Percentiles rank a stretch among this genome's conserved stretches.
Conservation (phyloP, 2,329 filamentous ascomycete genomes). For the Polychaeton citri region DNA sequence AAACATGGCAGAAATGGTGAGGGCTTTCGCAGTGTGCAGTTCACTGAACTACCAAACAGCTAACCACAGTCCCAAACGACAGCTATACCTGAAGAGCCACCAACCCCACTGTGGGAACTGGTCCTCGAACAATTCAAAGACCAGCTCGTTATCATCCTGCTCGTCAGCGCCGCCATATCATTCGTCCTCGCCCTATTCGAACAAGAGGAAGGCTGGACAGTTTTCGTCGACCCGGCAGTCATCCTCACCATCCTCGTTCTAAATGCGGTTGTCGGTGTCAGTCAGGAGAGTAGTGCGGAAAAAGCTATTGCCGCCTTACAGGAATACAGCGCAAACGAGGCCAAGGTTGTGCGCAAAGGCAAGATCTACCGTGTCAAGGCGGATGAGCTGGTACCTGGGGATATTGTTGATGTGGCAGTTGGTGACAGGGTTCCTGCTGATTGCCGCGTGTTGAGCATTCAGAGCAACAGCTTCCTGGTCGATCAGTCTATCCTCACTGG, state of each 20-base stretch:
- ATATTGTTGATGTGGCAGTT: slow-evolving; percentile 75
- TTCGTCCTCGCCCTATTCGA: slow-evolving; percentile 90
- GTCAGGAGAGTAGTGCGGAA: slow-evolving; percentile 95
- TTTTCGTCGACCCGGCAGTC: slow-evolving; percentile 90
- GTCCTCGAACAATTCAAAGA: slow-evolving; percentile 99
- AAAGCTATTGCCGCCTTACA: slow-evolving; percentile 96
- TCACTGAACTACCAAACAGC: slow-evolving; percentile 8
- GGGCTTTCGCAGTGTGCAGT: no score
- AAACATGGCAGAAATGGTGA: slow-evolving; percentile 25
- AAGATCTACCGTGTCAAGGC: slow-evolving; percentile 73
- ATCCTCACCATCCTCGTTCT: slow-evolving; percentile 94
- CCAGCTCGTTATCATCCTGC: slow-evolving; percentile 87
- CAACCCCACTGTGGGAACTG: slow-evolving; percentile 90
- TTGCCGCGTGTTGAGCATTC: slow-evolving; percentile 75
- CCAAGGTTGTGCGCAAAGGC: slow-evolving; percentile 81
- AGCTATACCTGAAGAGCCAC: slow-evolving; percentile 78
- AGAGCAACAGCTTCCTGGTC: slow-evolving; percentile 94
- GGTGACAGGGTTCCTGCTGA: slow-evolving; percentile 92
- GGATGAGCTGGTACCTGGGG: slow-evolving; percentile 92
- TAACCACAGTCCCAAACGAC: no score
- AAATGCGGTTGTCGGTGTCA: slow-evolving; percentile 93
- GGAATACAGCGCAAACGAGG: slow-evolving; percentile 97
- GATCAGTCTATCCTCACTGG: slow-evolving; percentile 96
- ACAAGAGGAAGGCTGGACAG: slow-evolving; percentile 85
- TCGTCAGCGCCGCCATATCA: slow-evolving; percentile 84